phyloP scores from a whole-genome alignment of 2,329 filamentous ascomycete species.

The Trichophyton rubrum region DNA sequence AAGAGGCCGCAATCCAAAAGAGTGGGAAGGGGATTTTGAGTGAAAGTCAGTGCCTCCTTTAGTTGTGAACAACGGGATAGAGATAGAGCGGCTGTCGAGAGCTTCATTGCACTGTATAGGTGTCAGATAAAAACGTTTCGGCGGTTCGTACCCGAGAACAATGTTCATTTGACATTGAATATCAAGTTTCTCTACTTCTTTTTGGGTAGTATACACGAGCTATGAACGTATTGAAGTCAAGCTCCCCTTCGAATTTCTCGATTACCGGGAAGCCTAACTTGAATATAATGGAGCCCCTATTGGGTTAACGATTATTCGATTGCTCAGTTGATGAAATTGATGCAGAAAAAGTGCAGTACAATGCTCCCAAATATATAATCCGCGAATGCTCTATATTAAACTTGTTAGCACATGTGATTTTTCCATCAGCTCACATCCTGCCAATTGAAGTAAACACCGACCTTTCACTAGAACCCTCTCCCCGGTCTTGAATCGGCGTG shows the following conservation, averaged over 20 bases:
- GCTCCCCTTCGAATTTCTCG: not conserved
- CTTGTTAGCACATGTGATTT: not conserved
- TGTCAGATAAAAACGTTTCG: not conserved
- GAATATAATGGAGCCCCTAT: not conserved
- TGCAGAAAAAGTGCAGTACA: constrained; percentile 95
- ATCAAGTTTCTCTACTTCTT: not conserved
- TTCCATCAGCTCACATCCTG: not conserved
- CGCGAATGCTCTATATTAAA: constrained; percentile 63
- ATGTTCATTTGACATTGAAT: no score
- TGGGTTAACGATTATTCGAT: not conserved
- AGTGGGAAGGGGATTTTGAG: constrained; percentile 21
- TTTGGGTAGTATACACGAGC: not conserved
- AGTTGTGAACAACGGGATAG: not conserved
- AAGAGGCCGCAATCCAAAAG: constrained; percentile 28
- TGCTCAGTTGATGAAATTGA: constrained; percentile 95
- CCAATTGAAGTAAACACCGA: constrained; percentile 6
- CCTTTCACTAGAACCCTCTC: constrained; percentile 30
- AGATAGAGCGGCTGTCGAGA: not conserved
- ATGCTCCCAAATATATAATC: constrained; percentile 92
- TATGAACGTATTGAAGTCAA: not conserved
- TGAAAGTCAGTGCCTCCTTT: not conserved
- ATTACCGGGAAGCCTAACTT: not conserved
- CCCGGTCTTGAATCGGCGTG: constrained; percentile 11
- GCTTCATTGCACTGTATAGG: not conserved
- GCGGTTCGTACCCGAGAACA: not conserved